These are phyloP conservation scores for Choanephora cucurbitarum DNA, from an alignment of 371 early-diverging fungal genomes.

Conservation along the genomic window DNA sequence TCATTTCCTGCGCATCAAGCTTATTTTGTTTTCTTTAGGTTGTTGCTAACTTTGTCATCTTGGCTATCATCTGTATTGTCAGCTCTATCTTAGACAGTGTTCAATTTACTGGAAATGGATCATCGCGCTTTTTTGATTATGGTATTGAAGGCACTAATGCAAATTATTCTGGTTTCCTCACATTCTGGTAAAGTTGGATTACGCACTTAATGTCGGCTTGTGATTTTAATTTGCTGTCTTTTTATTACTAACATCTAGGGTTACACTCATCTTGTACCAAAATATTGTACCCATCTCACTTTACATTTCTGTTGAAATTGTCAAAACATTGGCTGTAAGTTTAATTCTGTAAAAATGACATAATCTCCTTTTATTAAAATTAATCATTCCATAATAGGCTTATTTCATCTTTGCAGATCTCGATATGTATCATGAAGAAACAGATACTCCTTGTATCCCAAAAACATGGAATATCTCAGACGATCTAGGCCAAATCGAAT, in stretches of 20 bases:
- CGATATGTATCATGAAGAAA: slow-evolving; percentile 84
- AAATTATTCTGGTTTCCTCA: slow-evolving; percentile 45
- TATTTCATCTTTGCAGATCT: slow-evolving; percentile 82
- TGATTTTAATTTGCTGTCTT: neutral
- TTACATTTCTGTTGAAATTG: slow-evolving; percentile 94
- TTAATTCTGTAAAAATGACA: slow-evolving; percentile 28
- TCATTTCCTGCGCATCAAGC: neutral
- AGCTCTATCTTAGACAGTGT: slow-evolving; percentile 63
- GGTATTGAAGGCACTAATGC: slow-evolving; percentile 37
- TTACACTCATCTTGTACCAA: slow-evolving; percentile 52
- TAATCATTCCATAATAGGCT: slow-evolving; percentile 39
- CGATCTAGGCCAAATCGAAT: slow-evolving; percentile 92
- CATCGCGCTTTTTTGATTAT: slow-evolving; percentile 36
- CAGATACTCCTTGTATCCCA: slow-evolving; percentile 79
- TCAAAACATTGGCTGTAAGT: slow-evolving; percentile 68
- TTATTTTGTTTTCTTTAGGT: slow-evolving; percentile 31
- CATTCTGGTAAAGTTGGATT: slow-evolving; percentile 47
- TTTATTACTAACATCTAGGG: slow-evolving; percentile 55
- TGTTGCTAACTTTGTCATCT: slow-evolving; percentile 45
- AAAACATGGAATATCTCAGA: slow-evolving; percentile 89
- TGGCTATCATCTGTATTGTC: slow-evolving; percentile 60
- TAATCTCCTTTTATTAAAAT: neutral
- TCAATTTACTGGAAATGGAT: slow-evolving; percentile 44
- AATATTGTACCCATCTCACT: slow-evolving; percentile 92
- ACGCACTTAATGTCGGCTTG: slow-evolving; percentile 17